Percentiles rank a stretch among this genome's conserved stretches.
Evolutionary conservation across 306 rosid species (phyloP).

Genomic region (Casuarina glauca): DNA sequence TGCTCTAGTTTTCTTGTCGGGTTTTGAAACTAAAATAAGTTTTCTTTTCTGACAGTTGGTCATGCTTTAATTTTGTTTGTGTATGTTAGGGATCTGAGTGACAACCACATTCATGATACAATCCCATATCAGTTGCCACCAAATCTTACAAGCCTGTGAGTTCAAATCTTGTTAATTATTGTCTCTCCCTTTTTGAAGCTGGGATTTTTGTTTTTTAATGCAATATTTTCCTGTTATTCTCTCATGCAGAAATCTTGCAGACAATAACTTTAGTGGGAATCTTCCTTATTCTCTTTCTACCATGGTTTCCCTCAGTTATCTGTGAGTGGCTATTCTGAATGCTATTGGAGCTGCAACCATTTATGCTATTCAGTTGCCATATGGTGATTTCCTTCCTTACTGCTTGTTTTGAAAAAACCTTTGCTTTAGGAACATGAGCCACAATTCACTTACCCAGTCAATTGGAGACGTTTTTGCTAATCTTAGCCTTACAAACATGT

Average conservation of each 20-base stretch:
- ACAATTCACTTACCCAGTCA: slow-evolving; percentile 58
- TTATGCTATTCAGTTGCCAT: slow-evolving; percentile 25
- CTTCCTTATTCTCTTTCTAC: slow-evolving; percentile 85
- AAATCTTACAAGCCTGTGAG: slow-evolving; percentile 91
- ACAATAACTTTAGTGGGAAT: slow-evolving; percentile 80
- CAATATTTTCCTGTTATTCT: slow-evolving; percentile 14
- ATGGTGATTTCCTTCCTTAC: slow-evolving; percentile 20
- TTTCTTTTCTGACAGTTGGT: neutral
- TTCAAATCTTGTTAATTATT: slow-evolving; percentile 6
- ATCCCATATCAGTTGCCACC: slow-evolving; percentile 94
- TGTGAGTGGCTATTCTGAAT: slow-evolving; percentile 60
- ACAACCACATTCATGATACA: slow-evolving; percentile 72
- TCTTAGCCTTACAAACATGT: slow-evolving; percentile 67
- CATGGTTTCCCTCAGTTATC: slow-evolving; percentile 65
- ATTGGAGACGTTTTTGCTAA: slow-evolving; percentile 64
- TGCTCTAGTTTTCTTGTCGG: slow-evolving; percentile 4
- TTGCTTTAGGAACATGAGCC: slow-evolving; percentile 72
- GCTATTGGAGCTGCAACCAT: slow-evolving; percentile 2
- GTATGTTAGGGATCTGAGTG: slow-evolving; percentile 67
- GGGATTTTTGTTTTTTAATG: slow-evolving; percentile 4
- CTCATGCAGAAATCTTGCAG: slow-evolving; percentile 70
- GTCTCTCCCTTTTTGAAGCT: slow-evolving; percentile 18
- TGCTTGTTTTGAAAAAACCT: slow-evolving; percentile 14
- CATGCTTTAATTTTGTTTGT: slow-evolving; percentile 8
- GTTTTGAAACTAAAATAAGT: slow-evolving; percentile 7